phyloP scores from a whole-genome alignment of 371 early-diverging fungal genomes.

The Modicella reniformis region DNA sequence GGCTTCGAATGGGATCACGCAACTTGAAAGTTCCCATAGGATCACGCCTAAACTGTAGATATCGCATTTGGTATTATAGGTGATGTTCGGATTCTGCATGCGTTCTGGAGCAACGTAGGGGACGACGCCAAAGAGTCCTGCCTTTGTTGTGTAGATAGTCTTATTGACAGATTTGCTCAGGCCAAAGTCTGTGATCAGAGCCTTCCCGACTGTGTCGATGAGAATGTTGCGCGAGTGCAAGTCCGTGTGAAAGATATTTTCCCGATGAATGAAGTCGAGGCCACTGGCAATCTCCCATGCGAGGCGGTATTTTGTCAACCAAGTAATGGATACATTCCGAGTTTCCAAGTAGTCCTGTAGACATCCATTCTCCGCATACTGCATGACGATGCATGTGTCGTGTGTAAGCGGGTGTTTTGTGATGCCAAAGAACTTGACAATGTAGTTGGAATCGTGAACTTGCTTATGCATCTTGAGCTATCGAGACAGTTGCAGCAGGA shows the following conservation, averaged over 20 bases:
- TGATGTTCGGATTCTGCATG: conserved; percentile 54
- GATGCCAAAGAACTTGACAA: conserved; percentile 54
- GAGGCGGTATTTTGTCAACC: conserved; percentile 47
- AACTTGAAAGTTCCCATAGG: conserved; percentile 62
- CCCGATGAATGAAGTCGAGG: conserved; percentile 69
- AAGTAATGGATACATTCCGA: conserved; percentile 50
- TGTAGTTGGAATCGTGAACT: conserved; percentile 53
- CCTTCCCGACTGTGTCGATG: conserved; percentile 59
- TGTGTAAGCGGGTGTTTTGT: conserved; percentile 52
- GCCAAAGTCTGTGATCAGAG: conserved; percentile 53
- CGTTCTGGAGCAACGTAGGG: conserved; percentile 72
- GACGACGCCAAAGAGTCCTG: conserved; percentile 56
- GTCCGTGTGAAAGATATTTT: conserved; percentile 95
- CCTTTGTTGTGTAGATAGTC: conserved; percentile 52
- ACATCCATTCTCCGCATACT: conserved; percentile 54
- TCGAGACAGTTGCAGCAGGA: background rate
- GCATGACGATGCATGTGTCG: conserved; percentile 55
- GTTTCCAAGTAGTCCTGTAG: conserved; percentile 52
- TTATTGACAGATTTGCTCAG: conserved; percentile 53
- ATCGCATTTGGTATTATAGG: conserved; percentile 62
- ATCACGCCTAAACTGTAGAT: conserved; percentile 65
- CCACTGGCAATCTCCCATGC: conserved; percentile 52
- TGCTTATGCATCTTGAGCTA: conserved; percentile 56
- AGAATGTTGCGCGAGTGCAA: conserved; percentile 96
- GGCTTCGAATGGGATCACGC: conserved; percentile 52